Evolutionary conservation across 2,329 filamentous ascomycete genomes (phyloP).

Genomic region (Alternaria brassicicola): DNA sequence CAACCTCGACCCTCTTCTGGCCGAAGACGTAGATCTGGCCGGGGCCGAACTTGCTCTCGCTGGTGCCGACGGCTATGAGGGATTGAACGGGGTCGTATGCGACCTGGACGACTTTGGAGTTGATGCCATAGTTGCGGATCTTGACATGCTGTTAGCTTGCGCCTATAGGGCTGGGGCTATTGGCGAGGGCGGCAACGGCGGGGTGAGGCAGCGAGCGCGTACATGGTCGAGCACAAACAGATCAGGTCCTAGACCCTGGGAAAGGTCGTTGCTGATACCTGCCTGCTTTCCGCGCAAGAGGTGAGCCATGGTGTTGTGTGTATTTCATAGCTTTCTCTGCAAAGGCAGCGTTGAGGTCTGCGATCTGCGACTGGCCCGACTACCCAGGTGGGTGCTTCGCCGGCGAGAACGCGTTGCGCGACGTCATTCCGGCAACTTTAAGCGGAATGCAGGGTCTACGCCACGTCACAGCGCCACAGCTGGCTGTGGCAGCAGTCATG

Average conservation of each 20-base stretch:
- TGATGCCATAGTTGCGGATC: constrained; percentile 62
- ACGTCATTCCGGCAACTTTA: constrained; percentile 26
- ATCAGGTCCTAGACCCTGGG: constrained; percentile 76
- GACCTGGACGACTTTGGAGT: constrained; percentile 70
- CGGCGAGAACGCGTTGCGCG: constrained; percentile 19
- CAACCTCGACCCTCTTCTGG: constrained; percentile 77
- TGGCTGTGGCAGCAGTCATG: neutral
- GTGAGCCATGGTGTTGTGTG: constrained; percentile 69
- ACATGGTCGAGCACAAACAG: constrained; percentile 84
- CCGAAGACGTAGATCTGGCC: constrained; percentile 92
- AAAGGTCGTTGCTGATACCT: constrained; percentile 90
- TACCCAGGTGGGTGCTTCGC: constrained; percentile 14
- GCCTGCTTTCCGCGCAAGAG: constrained; percentile 92
- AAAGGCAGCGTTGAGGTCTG: constrained; percentile 5
- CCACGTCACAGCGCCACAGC: constrained; percentile 11
- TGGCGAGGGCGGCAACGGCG: constrained; percentile 6
- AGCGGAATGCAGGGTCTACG: constrained; percentile 27
- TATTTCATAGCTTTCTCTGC: constrained; percentile 38
- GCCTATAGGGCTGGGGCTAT: constrained; percentile 3
- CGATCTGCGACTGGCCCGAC: constrained; percentile 19
- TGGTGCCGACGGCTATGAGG: constrained; percentile 88
- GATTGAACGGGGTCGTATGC: constrained; percentile 95
- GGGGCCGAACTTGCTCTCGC: constrained; percentile 81
- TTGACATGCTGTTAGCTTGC: constrained; percentile 29
- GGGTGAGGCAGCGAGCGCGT: constrained; percentile 41